A percentile compares a stretch with the other conserved stretches of the same genome.
These are phyloP conservation scores for Hemisphaericaspora xylofermentans DNA, from an alignment of 1,139 yeast genomes.

Conservation along the genomic window DNA sequence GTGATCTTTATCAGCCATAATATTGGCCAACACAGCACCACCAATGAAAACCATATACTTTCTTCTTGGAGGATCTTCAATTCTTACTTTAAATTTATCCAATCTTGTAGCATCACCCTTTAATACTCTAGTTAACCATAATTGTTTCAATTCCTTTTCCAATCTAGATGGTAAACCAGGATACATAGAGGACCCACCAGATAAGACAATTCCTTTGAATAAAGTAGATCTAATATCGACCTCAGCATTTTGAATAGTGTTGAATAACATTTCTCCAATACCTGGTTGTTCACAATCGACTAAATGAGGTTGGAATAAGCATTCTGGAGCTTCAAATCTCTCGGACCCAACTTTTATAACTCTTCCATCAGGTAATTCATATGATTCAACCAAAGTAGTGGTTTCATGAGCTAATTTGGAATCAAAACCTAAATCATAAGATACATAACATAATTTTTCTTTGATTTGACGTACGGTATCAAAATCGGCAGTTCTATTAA, in stretches of 20 bases:
- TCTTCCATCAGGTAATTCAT: slow-evolving; percentile 96
- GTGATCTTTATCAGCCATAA: slow-evolving; percentile 97
- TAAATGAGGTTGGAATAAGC: slow-evolving; percentile 92
- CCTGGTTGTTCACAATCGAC: slow-evolving; percentile 99
- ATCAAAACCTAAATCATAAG: slow-evolving; percentile 90
- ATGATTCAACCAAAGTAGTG: slow-evolving; percentile 85
- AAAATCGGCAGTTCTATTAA: slow-evolving; percentile 97
- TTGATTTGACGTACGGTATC: slow-evolving; percentile 98
- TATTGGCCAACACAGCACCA: slow-evolving; percentile 96
- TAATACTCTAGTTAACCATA: slow-evolving; percentile 88
- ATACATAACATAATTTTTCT: slow-evolving; percentile 92
- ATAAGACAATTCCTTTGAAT: slow-evolving; percentile 87
- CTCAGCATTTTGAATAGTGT: slow-evolving; percentile 92
- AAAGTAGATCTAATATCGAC: slow-evolving; percentile 87
- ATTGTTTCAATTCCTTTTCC: slow-evolving; percentile 93
- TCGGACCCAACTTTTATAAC: slow-evolving; percentile 92
- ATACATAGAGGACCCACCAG: slow-evolving; percentile 98
- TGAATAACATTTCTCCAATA: slow-evolving; percentile 87
- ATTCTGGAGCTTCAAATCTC: slow-evolving; percentile 97
- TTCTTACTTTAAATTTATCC: slow-evolving; percentile 90
- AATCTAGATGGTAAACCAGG: slow-evolving; percentile 96
- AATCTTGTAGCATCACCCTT: slow-evolving; percentile 85
- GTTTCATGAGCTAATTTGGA: slow-evolving; percentile 88
- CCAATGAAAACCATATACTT: slow-evolving; percentile 99
- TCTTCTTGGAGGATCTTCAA: slow-evolving; percentile 99